These are phyloP conservation scores for Phialocephala sp. DNA, from an alignment of 2,329 filamentous ascomycete genomes.

Conservation along the genomic window DNA sequence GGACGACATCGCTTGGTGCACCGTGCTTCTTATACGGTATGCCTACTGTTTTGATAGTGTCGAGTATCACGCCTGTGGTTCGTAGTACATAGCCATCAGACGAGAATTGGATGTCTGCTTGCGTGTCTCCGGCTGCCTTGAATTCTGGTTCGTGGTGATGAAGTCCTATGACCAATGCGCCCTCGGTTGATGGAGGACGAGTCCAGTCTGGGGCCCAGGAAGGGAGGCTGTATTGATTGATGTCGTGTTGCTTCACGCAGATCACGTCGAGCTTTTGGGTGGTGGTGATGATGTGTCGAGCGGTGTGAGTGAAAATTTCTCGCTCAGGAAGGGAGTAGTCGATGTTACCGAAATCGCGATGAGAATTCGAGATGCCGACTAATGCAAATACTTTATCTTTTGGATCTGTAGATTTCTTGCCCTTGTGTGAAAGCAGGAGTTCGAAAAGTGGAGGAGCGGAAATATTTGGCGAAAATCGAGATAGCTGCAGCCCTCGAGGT, in stretches of 20 bases:
- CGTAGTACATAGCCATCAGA: conserved; percentile 30
- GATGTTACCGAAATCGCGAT: conserved; percentile 31
- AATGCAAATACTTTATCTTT: conserved; percentile 41
- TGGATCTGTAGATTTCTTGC: conserved; percentile 39
- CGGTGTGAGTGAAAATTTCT: conserved; percentile 36
- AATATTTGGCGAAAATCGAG: conserved; percentile 28
- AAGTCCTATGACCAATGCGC: conserved; percentile 30
- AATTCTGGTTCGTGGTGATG: conserved; percentile 35
- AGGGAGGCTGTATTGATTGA: conserved; percentile 26
- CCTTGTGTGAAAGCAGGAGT: conserved; percentile 37
- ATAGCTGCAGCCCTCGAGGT: conserved; percentile 34
- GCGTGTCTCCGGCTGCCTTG: conserved; percentile 30
- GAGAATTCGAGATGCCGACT: conserved; percentile 36
- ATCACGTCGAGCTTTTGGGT: conserved; percentile 36
- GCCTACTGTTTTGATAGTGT: conserved; percentile 30
- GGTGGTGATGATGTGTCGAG: conserved; percentile 35
- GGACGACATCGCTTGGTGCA: conserved; percentile 26
- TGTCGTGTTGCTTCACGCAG: conserved; percentile 36
- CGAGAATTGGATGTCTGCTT: conserved; percentile 27
- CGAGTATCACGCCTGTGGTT: conserved; percentile 31
- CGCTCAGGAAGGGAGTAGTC: conserved; percentile 34
- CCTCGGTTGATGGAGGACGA: conserved; percentile 22
- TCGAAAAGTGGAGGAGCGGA: conserved; percentile 35
- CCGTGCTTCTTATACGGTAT: conserved; percentile 28
- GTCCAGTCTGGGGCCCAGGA: conserved; percentile 40